These are phyloP conservation scores for Elaeagnus macrophylla DNA, from an alignment of 306 rosid genomes.

Conservation along the genomic window DNA sequence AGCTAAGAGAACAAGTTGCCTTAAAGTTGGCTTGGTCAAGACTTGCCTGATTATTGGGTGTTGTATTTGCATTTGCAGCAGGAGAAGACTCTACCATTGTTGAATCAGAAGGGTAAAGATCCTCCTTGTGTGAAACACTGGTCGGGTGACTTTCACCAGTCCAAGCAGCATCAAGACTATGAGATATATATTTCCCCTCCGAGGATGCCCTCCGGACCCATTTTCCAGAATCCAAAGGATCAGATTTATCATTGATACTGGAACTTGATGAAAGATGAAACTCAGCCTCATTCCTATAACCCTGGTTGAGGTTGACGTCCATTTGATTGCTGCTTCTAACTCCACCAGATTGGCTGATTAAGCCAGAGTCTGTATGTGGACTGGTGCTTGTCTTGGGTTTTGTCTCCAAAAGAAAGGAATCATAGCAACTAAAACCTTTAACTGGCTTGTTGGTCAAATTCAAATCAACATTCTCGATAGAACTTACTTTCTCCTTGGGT, in stretches of 20 bases:
- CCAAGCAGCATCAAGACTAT: conserved; percentile 89
- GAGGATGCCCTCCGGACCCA: conserved; percentile 33
- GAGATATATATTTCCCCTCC: conserved; percentile 54
- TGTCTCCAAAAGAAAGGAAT: conserved; percentile 35
- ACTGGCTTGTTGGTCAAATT: conserved; percentile 28
- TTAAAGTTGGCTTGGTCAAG: conserved; percentile 31
- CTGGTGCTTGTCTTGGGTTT: conserved; percentile 33
- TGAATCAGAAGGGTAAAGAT: conserved; percentile 32
- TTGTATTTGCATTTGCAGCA: conserved; percentile 22
- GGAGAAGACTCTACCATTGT: conserved; percentile 26
- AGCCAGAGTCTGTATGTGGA: conserved; percentile 26
- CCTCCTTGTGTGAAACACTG: conserved; percentile 29
- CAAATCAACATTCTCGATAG: conserved; percentile 34
- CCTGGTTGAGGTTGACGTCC: conserved; percentile 25
- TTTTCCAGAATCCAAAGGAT: conserved; percentile 32
- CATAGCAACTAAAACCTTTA: conserved; percentile 35
- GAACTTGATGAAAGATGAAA: conserved; percentile 26
- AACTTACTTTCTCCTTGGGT: conserved; percentile 40
- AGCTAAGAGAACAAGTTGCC: conserved; percentile 29
- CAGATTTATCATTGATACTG: conserved; percentile 25
- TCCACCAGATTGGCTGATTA: conserved; percentile 24
- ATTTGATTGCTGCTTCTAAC: conserved; percentile 26
- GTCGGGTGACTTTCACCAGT: conserved; percentile 52
- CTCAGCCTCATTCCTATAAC: conserved; percentile 26
- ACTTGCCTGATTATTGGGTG: conserved; percentile 15